Evolutionary conservation across 371 early-diverging fungal species (phyloP).

Genomic region (Basidiobolus heterosporus): DNA sequence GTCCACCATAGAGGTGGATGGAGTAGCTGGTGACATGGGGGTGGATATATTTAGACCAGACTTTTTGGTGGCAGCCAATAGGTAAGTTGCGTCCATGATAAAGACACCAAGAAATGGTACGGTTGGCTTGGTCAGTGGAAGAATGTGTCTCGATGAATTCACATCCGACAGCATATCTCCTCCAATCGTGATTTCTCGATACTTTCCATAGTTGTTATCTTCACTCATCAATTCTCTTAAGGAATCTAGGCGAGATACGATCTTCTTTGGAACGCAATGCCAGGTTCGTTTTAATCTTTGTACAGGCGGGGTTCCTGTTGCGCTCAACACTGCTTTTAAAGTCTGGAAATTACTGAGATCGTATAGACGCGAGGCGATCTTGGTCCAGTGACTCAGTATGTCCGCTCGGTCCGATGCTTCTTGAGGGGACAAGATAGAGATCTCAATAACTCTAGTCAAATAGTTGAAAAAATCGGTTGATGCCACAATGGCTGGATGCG

Average conservation of each 20-base stretch:
- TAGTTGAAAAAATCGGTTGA: slow-evolving; percentile 73
- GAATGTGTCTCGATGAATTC: neutral
- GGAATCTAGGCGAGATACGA: slow-evolving; percentile 31
- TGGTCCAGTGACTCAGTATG: slow-evolving; percentile 54
- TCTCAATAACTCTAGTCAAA: slow-evolving; percentile 55
- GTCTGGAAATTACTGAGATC: slow-evolving; percentile 57
- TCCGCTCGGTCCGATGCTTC: slow-evolving; percentile 43
- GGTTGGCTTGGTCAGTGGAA: slow-evolving; percentile 24
- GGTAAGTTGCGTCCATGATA: slow-evolving; percentile 63
- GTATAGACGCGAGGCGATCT: slow-evolving; percentile 43
- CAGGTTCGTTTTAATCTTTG: slow-evolving; percentile 59
- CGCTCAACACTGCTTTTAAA: slow-evolving; percentile 52
- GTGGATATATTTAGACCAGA: neutral
- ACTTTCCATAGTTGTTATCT: slow-evolving; percentile 47
- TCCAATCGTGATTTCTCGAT: slow-evolving; percentile 22
- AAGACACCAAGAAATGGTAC: slow-evolving; percentile 65
- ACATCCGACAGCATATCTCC: slow-evolving; percentile 4
- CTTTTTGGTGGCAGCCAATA: slow-evolving; percentile 40
- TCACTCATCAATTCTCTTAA: slow-evolving; percentile 48
- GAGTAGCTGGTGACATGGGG: too few relatives aligned
- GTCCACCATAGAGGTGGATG: too few relatives aligned
- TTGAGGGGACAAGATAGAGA: slow-evolving; percentile 40
- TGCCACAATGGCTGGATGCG: slow-evolving; percentile 48
- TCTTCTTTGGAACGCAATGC: slow-evolving; percentile 51
- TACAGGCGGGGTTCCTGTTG: slow-evolving; percentile 57